phyloP scores from a whole-genome alignment of 495 filamentous ascomycete species.

The Lasiosphaeria miniovina region DNA sequence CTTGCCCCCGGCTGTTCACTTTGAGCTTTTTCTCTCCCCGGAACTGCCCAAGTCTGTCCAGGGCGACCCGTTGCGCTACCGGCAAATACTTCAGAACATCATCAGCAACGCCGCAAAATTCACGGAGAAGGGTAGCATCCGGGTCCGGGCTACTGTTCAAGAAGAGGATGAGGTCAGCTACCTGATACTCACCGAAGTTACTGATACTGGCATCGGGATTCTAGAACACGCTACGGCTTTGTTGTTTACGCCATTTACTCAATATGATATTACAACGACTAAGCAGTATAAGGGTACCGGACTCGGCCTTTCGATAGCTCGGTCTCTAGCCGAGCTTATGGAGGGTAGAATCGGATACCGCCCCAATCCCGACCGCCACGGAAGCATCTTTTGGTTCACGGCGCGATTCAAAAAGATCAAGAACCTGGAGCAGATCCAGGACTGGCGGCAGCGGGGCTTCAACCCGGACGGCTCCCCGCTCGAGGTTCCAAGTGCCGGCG shows the following conservation, averaged over 20 bases:
- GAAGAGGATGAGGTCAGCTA: constrained; percentile 41
- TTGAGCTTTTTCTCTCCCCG: constrained; percentile 38
- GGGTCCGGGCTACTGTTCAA: constrained; percentile 30
- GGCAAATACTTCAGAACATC: constrained; percentile 49
- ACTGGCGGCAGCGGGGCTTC: constrained; percentile 19
- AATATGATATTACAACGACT: constrained; percentile 70
- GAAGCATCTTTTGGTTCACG: constrained; percentile 61
- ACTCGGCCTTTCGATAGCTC: constrained; percentile 73
- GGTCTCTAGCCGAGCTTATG: constrained; percentile 70
- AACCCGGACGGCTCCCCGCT: constrained; percentile 9
- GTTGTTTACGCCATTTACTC: constrained; percentile 79
- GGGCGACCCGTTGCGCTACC: constrained; percentile 47
- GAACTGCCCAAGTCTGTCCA: constrained; percentile 40
- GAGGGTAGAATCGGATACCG: constrained; percentile 60
- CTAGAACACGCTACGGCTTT: constrained; percentile 55
- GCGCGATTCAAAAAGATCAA: constrained; percentile 48
- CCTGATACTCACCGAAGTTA: constrained; percentile 57
- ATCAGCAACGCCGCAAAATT: constrained; percentile 49
- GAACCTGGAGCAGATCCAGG: constrained; percentile 29
- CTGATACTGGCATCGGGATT: constrained; percentile 77
- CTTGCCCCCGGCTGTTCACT: constrained; percentile 30
- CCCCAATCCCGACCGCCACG: constrained; percentile 49
- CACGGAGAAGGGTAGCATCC: constrained; percentile 44
- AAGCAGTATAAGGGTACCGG: constrained; percentile 80
- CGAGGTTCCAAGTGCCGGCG: constrained; percentile 17